Base-by-base conservation (phyloP, 495 filamentous ascomycete genomes). In the Podospora sp. region DNA sequence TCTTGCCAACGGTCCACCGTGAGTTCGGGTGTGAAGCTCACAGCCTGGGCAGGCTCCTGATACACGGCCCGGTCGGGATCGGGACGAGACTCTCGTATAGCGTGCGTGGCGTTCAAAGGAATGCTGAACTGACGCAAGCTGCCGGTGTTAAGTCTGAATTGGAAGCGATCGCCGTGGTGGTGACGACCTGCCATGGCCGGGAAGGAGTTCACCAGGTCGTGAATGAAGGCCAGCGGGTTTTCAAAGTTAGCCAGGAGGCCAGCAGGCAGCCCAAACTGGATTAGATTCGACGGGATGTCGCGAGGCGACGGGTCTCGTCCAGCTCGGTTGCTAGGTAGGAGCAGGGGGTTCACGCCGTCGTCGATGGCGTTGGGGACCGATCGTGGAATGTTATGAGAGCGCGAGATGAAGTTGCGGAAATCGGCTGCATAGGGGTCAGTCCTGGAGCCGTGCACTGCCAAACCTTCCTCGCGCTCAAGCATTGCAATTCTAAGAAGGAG, bases 1-100 rank as follows among this genome's bases (percentile, higher is more conserved):
- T 97, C 92, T 70, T 91, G 88, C 94, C 96, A 99, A 53, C 95
- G 88, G 50, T 82, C 80, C 50, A 79, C 80, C 12, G 94, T 97
- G 2, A 85, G 80, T 35, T 86, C 85, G 20, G 91, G 83, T 24
- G 83, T 80, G 77, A 97, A 97, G 40, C 86, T 82, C 16, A 92
- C 88, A 12, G 91, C 87, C 68, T 88, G 79, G 14, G 72, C 67
- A 6, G 82, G 82, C 36, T 84, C 82, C 65, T 80, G 77, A 61
- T 80, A 80, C 6, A 74, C 67, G 26, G 83, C 81, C 12, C 81
- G 78, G 6, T 81, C 77, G 57, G 69, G 63, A 14, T 83, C 82
- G 22, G 76, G 67, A 16, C 79, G 77, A 20, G 72, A 58, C 22
- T 82, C 79, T 12, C 81, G 80, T 16, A 33, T 29, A 21, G 27